phyloP scores from a whole-genome alignment of 306 rosid species.

The Urtica urens region DNA sequence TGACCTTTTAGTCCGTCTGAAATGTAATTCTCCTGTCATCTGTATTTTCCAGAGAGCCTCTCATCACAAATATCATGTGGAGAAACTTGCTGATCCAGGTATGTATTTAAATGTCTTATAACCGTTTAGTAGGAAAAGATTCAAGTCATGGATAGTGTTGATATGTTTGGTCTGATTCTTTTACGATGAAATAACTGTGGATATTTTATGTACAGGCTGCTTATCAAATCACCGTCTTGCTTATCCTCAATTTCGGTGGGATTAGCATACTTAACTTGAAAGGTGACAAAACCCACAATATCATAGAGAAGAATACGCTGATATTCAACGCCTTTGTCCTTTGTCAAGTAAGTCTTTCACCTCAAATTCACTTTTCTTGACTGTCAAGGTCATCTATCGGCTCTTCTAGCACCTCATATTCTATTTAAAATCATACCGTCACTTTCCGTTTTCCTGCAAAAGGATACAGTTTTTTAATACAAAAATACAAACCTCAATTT shows the following conservation, averaged over 20 bases:
- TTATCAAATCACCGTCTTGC: conserved; percentile 73
- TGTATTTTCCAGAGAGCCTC: conserved; percentile 83
- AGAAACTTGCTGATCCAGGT: conserved; percentile 89
- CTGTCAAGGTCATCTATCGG: too few species aligned
- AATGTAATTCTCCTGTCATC: too few species aligned
- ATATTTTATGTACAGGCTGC: conserved; percentile 52
- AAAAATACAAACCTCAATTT: too few species aligned
- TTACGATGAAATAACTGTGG: too few species aligned
- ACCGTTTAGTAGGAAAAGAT: too few species aligned
- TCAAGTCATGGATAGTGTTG: not conserved
- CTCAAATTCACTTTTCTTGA: not conserved
- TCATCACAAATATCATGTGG: conserved; percentile 89
- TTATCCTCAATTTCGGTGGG: conserved; percentile 62
- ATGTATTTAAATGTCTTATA: too few species aligned
- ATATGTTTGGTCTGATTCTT: too few species aligned
- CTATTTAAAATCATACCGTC: too few species aligned
- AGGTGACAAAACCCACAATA: conserved; percentile 19
- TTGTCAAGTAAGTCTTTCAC: conserved; percentile 59
- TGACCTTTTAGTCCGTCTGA: too few species aligned
- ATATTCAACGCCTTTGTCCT: conserved; percentile 92
- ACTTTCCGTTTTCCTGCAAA: too few species aligned
- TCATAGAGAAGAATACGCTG: conserved; percentile 65
- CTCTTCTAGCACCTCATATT: too few species aligned
- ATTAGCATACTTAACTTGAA: conserved; percentile 35
- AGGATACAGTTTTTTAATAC: too few species aligned